Conservation (phyloP, 31 red algal genomes). For the Asparagopsis taxiformis region DNA sequence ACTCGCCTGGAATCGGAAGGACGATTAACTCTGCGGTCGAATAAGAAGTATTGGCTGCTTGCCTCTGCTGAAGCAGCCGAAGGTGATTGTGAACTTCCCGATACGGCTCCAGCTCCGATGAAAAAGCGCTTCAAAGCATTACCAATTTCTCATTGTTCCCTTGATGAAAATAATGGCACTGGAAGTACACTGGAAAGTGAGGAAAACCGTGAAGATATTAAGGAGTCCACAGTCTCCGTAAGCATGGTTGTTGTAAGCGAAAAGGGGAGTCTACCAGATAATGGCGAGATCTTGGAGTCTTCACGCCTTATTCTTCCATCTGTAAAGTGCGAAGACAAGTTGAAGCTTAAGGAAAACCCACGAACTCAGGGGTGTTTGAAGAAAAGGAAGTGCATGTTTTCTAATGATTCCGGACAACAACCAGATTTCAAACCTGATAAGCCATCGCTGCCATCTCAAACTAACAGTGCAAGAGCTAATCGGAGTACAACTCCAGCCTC, state of each 20-base stretch:
- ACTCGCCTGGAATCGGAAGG: neutral
- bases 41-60: conserved; percentile 32
- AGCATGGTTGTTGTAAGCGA: conserved; percentile 70
- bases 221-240: conserved; percentile 18
- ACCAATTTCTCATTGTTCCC: neutral
- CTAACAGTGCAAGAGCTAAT: neutral
- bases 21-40: neutral
- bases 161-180: conserved; percentile 3
- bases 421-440: neutral
- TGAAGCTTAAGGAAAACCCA: neutral
- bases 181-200: neutral
- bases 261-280: conserved; percentile 43
- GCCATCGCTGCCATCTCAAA: neutral
- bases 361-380: neutral
- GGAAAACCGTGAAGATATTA: neutral
- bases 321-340: conserved; percentile 6
- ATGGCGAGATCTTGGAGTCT: conserved; percentile 57
- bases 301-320: conserved; percentile 26
- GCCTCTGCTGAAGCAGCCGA: neutral
- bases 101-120: neutral
- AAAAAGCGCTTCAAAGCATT: conserved; percentile 1
- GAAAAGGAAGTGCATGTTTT: neutral
- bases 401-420: neutral
- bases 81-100: neutral
- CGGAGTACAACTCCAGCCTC: neutral